These are phyloP conservation scores for Sclerotinia sclerotiorum DNA, from an alignment of 2,329 filamentous ascomycete species.

Conservation along the genomic window DNA sequence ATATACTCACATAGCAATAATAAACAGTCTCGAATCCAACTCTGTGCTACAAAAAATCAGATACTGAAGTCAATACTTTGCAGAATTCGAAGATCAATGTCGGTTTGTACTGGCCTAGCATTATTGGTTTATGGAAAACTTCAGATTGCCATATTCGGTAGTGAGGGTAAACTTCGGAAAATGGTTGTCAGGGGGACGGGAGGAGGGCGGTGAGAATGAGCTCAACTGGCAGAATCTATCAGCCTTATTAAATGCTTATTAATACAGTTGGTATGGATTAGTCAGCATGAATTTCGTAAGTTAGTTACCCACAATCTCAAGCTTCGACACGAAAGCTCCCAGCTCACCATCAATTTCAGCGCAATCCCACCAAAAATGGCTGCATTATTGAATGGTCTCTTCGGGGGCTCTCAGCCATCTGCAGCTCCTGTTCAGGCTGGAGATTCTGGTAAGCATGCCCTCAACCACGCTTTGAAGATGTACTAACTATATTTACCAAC, in stretches of 20 bases:
- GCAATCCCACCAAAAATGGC: conserved; percentile 35
- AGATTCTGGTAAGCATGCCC: conserved; percentile 58
- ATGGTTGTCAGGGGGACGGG: conserved; percentile 11
- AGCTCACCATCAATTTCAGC: conserved; percentile 23
- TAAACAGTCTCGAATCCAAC: not conserved
- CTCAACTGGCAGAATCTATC: not conserved
- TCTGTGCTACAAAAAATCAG: not conserved
- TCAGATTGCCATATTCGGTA: not conserved
- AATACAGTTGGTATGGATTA: conserved; percentile 2
- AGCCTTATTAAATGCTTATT: not conserved
- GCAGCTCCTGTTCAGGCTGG: conserved; percentile 51
- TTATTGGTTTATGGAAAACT: not conserved
- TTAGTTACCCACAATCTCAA: conserved; percentile 12
- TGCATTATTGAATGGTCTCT: conserved; percentile 53
- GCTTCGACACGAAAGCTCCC: conserved; percentile 25
- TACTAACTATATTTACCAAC: conserved; percentile 30
- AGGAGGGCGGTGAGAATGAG: not conserved
- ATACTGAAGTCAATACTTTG: not conserved
- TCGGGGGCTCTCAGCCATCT: conserved; percentile 65
- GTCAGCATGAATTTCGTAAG: conserved; percentile 4
- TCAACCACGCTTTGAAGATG: conserved; percentile 19
- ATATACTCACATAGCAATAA: not conserved
- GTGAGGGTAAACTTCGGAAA: conserved; percentile 4
- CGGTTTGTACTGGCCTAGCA: not conserved
- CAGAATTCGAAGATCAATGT: not conserved